Evolutionary conservation across 768 basidiomycete genomes (phyloP).

Genomic region (Phlegmacium glaucopus): DNA sequence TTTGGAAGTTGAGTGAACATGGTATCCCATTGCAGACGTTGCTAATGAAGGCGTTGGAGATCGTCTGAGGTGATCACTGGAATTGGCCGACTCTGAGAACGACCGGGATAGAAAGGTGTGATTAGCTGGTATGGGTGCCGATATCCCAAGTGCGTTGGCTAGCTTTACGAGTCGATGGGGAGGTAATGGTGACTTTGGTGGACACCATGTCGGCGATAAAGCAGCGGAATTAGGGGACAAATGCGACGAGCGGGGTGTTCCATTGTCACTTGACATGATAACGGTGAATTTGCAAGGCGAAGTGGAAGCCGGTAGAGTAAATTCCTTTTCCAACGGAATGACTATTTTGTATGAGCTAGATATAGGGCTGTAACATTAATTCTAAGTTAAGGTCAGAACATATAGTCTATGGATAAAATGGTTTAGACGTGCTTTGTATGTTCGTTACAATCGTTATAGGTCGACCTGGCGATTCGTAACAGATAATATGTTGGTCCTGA

Average conservation of each 20-base stretch:
- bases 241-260: conserved; percentile 21
- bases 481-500: not conserved
- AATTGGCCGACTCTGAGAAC: conserved; percentile 28
- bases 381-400: not conserved
- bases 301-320: not conserved
- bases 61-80: conserved; percentile 38
- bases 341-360: conserved; percentile 4
- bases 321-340: not conserved
- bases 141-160: conserved; percentile 82
- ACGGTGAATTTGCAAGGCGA: not conserved
- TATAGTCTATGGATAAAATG: no score
- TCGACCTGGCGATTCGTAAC: not conserved
- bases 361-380: conserved; percentile 11
- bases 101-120: conserved; percentile 33
- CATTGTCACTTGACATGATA: conserved; percentile 24
- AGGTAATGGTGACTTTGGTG: conserved; percentile 68
- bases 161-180: conserved; percentile 79
- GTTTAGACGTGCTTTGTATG: not conserved
- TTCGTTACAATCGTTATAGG: conserved; percentile 13
- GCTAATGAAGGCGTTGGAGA: conserved; percentile 51
- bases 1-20: conserved; percentile 42
- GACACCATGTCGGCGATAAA: conserved; percentile 48
- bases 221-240: conserved; percentile 23
- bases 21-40: conserved; percentile 34
- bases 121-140: conserved; percentile 64